Conservation (phyloP, 352 stramenopile genomes). For the Phytophthora meadii region DNA sequence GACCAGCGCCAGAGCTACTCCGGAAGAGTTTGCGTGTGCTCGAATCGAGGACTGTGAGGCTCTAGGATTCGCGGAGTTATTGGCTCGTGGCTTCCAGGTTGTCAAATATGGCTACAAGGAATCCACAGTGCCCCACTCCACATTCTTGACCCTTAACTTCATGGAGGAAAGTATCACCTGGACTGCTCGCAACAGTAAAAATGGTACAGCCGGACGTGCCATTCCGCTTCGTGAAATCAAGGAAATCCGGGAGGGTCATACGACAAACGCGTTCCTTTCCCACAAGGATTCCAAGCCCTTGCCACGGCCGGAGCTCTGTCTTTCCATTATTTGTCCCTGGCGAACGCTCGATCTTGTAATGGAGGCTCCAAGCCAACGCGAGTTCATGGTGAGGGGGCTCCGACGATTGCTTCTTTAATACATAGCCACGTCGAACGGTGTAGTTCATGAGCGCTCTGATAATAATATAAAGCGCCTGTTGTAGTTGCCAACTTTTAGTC, state of each 20-base stretch:
- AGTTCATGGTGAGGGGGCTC: slow-evolving; percentile 65
- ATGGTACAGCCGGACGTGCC: slow-evolving; percentile 9
- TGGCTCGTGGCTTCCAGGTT: slow-evolving; percentile 66
- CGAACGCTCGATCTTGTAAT: slow-evolving; percentile 72
- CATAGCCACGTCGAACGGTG: no score
- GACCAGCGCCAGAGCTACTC: not conserved
- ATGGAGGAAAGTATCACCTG: slow-evolving; percentile 57
- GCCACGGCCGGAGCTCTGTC: slow-evolving; percentile 48
- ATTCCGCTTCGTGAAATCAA: slow-evolving; percentile 62
- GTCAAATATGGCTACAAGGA: slow-evolving; percentile 65
- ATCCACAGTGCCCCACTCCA: slow-evolving; percentile 49
- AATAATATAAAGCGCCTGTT: slow-evolving; percentile 20
- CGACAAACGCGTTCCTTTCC: slow-evolving; percentile 55
- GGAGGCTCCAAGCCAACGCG: slow-evolving; percentile 51
- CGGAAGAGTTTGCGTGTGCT: slow-evolving; percentile 23
- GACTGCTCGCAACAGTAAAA: slow-evolving; percentile 47
- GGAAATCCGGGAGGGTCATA: slow-evolving; percentile 60
- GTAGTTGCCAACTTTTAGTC: slow-evolving; percentile 31
- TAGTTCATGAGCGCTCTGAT: slow-evolving; percentile 10
- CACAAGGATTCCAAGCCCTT: slow-evolving; percentile 28
- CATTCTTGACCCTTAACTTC: slow-evolving; percentile 66
- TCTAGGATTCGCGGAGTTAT: slow-evolving; percentile 72
- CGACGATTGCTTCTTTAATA: slow-evolving; percentile 34
- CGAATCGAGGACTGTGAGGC: slow-evolving; percentile 61
- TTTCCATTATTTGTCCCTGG: slow-evolving; percentile 68